Conservation (phyloP, 2,329 filamentous ascomycete genomes). For the Cadophora malorum region DNA sequence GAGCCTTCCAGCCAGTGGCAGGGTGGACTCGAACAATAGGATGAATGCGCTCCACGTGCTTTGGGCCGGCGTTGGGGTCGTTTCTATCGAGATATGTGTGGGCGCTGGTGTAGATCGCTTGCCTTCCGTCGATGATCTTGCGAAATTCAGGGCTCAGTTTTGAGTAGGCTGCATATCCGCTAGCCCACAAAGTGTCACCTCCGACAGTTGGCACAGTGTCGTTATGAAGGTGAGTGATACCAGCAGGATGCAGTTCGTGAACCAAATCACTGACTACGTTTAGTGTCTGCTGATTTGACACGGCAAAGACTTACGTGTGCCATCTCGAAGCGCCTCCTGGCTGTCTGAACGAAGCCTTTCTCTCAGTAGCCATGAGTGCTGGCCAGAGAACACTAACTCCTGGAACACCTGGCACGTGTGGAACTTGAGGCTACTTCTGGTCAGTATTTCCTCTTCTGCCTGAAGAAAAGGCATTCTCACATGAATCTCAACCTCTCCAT, state of each 20-base stretch:
- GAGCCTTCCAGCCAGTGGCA: conserved; percentile 75
- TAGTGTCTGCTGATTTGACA: conserved; percentile 9
- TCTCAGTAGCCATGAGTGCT: conserved; percentile 67
- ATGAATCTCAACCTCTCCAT: conserved; percentile 71
- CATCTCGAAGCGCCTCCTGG: conserved; percentile 72
- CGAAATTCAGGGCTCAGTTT: conserved; percentile 75
- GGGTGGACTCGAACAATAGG: conserved; percentile 75
- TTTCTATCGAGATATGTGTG: conserved; percentile 72
- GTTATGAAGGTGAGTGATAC: conserved; percentile 73
- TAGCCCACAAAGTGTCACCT: conserved; percentile 76
- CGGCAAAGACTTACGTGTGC: conserved; percentile 61
- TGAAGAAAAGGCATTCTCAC: conserved; percentile 50
- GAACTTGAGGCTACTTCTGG: conserved; percentile 66
- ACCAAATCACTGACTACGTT: conserved; percentile 60
- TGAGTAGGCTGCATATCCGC: conserved; percentile 74
- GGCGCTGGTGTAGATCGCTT: conserved; percentile 69
- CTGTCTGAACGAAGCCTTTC: conserved; percentile 65
- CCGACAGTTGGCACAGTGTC: conserved; percentile 64
- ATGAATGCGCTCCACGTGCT: conserved; percentile 70
- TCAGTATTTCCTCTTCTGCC: conserved; percentile 18
- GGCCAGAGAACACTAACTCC: conserved; percentile 76
- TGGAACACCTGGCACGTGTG: conserved; percentile 70
- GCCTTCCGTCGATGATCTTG: conserved; percentile 70
- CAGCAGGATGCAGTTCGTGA: conserved; percentile 73
- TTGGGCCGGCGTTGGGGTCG: conserved; percentile 64